These are phyloP conservation scores for Dioszegia aurantiaca DNA, from an alignment of 768 basidiomycete genomes.

Conservation along the genomic window DNA sequence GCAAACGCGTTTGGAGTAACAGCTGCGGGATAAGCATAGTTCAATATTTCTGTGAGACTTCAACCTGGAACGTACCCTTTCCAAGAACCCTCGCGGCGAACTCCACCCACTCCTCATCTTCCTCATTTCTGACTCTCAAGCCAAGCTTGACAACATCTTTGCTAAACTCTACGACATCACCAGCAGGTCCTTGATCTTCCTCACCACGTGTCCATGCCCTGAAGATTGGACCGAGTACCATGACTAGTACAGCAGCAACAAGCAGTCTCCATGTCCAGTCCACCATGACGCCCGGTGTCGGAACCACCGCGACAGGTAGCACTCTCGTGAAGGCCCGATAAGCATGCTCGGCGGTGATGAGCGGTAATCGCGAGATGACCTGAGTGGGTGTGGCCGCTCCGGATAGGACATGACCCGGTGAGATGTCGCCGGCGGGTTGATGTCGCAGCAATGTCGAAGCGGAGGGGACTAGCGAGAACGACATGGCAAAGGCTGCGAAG, in stretches of 20 bases:
- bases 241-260: constrained; percentile 33
- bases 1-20: constrained; percentile 13
- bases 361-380: constrained; percentile 33
- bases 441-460: constrained; percentile 30
- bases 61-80: constrained; percentile 21
- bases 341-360: constrained; percentile 45
- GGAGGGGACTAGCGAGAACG: constrained; percentile 41
- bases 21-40: constrained; percentile 20
- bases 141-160: constrained; percentile 21
- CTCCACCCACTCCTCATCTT: constrained; percentile 20
- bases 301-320: constrained; percentile 28
- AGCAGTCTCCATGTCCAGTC: constrained; percentile 44
- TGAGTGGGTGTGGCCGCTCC: constrained; percentile 27
- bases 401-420: constrained; percentile 21
- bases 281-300: constrained; percentile 35
- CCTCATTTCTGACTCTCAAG: constrained; percentile 4
- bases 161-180: constrained; percentile 12
- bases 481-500: constrained; percentile 47
- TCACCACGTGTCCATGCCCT: constrained; percentile 19
- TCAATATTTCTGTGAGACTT: not conserved
- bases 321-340: constrained; percentile 29
- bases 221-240: constrained; percentile 35
- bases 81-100: constrained; percentile 35
- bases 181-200: constrained; percentile 8
- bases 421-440: constrained; percentile 13